Evolutionary conservation across 768 basidiomycete species (phyloP).

Genomic region (Phylloporus arenicola): DNA sequence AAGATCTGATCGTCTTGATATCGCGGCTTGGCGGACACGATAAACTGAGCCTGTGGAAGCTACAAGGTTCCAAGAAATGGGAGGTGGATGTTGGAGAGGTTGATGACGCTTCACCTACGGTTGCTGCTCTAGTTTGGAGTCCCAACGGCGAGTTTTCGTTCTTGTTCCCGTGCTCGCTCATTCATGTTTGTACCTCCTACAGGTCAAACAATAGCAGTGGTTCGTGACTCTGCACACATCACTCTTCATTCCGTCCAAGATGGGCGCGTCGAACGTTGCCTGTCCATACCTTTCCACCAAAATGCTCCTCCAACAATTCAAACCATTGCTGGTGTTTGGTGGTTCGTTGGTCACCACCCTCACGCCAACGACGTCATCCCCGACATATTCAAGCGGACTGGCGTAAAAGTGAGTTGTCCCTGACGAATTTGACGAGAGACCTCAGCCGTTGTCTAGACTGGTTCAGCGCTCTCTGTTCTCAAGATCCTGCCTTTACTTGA

Average conservation of each 20-base stretch:
- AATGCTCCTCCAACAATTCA: constrained; percentile 11
- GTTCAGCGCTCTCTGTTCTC: constrained; percentile 68
- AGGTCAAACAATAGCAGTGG: constrained; percentile 70
- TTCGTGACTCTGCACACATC: constrained; percentile 62
- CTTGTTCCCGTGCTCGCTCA: background rate
- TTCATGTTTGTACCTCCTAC: constrained; percentile 6
- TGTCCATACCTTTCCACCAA: constrained; percentile 33
- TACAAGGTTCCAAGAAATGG: constrained; percentile 77
- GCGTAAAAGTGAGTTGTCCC: constrained; percentile 48
- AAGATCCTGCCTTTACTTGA: constrained; percentile 69
- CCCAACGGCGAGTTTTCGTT: constrained; percentile 57
- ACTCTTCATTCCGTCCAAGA: constrained; percentile 77
- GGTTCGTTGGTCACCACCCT: constrained; percentile 54
- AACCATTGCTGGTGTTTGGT: constrained; percentile 58
- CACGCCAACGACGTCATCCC: constrained; percentile 46
- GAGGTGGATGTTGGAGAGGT: constrained; percentile 61
- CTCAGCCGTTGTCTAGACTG: constrained; percentile 47
- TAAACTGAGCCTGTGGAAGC: constrained; percentile 73
- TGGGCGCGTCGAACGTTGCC: constrained; percentile 49
- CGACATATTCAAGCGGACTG: constrained; percentile 69
- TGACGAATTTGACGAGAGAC: background rate
- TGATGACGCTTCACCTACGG: constrained; percentile 40
- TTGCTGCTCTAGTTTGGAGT: constrained; percentile 70
- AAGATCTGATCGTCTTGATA: constrained; percentile 68
- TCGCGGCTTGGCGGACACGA: constrained; percentile 64